phyloP scores from a whole-genome alignment of 495 filamentous ascomycete genomes.

The Glonium stellatum region DNA sequence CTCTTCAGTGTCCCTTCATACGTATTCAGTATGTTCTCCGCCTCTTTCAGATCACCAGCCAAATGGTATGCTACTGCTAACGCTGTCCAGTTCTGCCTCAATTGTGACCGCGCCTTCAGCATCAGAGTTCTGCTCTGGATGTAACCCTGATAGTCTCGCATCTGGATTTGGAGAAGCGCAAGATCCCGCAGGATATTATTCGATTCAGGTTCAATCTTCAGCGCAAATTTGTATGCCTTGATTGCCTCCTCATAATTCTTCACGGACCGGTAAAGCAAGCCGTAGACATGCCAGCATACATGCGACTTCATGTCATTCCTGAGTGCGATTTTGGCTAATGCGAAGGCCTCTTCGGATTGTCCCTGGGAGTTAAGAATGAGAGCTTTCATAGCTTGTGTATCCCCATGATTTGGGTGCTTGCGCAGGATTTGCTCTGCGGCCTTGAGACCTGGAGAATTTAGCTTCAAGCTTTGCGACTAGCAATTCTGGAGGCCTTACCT shows the following conservation, averaged over 20 bases:
- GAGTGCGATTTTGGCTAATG: constrained; percentile 81
- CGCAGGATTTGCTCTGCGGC: constrained; percentile 88
- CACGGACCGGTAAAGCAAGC: constrained; percentile 80
- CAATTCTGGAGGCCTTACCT: constrained; percentile 39
- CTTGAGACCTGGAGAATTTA: constrained; percentile 60
- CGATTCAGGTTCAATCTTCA: constrained; percentile 87
- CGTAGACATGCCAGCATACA: constrained; percentile 99
- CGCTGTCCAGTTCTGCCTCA: constrained; percentile 93
- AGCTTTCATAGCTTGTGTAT: constrained; percentile 98
- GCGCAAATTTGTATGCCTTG: constrained; percentile 94
- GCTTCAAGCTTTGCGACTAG: background rate
- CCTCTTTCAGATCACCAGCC: constrained; percentile 70
- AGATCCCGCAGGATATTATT: constrained; percentile 90
- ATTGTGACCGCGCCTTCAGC: constrained; percentile 68
- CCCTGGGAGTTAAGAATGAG: constrained; percentile 89
- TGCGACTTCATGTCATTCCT: constrained; percentile 96
- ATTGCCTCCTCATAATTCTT: constrained; percentile 99
- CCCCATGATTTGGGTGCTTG: constrained; percentile 91
- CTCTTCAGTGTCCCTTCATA: constrained; percentile 88
- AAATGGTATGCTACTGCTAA: constrained; percentile 89
- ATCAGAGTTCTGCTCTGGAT: constrained; percentile 78
- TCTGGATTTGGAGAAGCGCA: constrained; percentile 88
- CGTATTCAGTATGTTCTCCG: constrained; percentile 82
- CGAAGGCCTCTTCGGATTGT: constrained; percentile 87
- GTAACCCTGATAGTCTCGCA: constrained; percentile 92